Conservation (phyloP, 2,329 filamentous ascomycete species). For the Cucurbitaria berberidis region DNA sequence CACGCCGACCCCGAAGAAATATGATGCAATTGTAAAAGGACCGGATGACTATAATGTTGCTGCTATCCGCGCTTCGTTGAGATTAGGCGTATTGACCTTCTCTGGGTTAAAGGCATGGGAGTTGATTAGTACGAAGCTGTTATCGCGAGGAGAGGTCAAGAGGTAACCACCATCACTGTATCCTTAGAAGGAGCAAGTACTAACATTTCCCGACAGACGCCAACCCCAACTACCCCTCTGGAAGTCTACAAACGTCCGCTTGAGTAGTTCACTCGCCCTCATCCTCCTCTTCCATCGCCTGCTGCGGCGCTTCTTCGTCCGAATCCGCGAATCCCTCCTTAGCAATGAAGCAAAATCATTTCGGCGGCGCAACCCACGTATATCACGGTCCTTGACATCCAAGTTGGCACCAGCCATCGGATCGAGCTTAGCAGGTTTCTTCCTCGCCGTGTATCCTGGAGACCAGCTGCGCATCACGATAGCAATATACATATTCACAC, state of each 20-base stretch:
- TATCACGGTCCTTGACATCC: constrained; percentile 78
- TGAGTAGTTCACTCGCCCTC: constrained; percentile 82
- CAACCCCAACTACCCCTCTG: constrained; percentile 50
- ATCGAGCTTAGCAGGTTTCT: constrained; percentile 83
- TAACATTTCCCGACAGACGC: constrained; percentile 30
- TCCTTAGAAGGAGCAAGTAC: neutral
- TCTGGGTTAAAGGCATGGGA: constrained; percentile 57
- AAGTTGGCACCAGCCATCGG: constrained; percentile 87
- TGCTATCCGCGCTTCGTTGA: constrained; percentile 54
- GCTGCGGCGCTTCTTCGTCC: constrained; percentile 85
- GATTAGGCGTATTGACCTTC: constrained; percentile 53
- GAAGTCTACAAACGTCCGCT: constrained; percentile 71
- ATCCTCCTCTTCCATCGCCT: constrained; percentile 89
- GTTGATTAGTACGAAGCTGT: constrained; percentile 46
- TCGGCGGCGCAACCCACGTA: constrained; percentile 78
- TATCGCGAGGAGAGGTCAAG: constrained; percentile 39
- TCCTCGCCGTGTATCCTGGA: constrained; percentile 76
- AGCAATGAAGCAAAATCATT: constrained; percentile 82
- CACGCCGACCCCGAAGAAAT: constrained; percentile 57
- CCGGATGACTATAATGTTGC: constrained; percentile 57
- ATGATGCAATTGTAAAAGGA: constrained; percentile 58
- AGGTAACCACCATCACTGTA: constrained; percentile 15
- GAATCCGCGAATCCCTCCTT: constrained; percentile 78
- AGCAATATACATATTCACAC: constrained; percentile 80
- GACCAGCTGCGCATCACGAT: constrained; percentile 77